Conservation (phyloP, 1,139 yeast genomes). For the Taphrina sp. region DNA sequence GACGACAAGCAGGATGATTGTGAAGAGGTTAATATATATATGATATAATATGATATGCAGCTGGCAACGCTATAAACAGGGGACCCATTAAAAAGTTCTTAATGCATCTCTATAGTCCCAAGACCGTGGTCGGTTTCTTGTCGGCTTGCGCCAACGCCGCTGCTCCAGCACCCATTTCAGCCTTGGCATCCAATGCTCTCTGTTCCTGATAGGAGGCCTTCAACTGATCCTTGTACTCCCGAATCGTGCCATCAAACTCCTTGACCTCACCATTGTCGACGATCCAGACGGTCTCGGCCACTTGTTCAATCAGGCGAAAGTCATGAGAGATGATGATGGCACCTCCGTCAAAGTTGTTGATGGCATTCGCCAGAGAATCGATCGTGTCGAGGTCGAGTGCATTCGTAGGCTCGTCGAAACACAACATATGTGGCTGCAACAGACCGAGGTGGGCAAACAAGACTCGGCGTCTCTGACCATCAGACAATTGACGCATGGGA, state of each 20-base stretch:
- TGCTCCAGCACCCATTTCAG: conserved; percentile 16
- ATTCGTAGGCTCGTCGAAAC: conserved; percentile 99
- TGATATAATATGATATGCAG: too few species aligned
- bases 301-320: conserved; percentile 95
- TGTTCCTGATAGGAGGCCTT: conserved; percentile 30
- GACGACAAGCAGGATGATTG: too few species aligned
- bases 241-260: conserved; percentile 35
- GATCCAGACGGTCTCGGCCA: conserved; percentile 69
- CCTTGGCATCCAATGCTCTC: conserved; percentile 25
- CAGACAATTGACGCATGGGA: conserved; percentile 96
- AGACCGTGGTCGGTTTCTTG: conserved; percentile 16
- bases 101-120: conserved; percentile 13
- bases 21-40: too few species aligned
- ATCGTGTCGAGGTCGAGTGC: conserved; percentile 98
- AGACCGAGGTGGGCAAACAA: conserved; percentile 94
- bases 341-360: conserved; percentile 93
- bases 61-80: too few species aligned
- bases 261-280: conserved; percentile 32
- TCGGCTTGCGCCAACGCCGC: conserved; percentile 23
- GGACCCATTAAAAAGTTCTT: too few species aligned
- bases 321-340: conserved; percentile 98
- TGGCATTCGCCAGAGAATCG: conserved; percentile 96
- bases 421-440: conserved; percentile 89
- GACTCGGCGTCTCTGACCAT: conserved; percentile 99
- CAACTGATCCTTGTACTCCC: conserved; percentile 35